phyloP scores from a whole-genome alignment of 2,329 filamentous ascomycete genomes.

The Penicillium sp. region DNA sequence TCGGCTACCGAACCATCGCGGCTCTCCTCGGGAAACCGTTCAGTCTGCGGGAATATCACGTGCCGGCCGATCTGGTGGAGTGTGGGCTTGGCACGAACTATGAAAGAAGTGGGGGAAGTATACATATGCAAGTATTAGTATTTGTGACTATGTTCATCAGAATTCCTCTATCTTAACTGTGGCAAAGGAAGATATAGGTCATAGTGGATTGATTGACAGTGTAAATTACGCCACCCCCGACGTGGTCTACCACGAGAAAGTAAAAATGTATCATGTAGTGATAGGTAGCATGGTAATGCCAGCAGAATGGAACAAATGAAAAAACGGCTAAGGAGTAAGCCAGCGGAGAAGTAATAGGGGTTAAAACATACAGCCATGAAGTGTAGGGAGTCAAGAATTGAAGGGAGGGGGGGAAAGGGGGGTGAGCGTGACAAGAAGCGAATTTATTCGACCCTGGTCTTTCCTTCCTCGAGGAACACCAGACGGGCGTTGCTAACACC shows the following conservation, averaged over 20 bases:
- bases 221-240: conserved; percentile 5
- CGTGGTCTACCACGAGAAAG: conserved; percentile 13
- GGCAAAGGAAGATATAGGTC: too few species aligned
- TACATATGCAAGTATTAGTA: too few species aligned
- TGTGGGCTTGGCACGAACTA: not conserved
- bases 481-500: conserved; percentile 82
- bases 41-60: conserved; percentile 26
- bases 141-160: too few species aligned
- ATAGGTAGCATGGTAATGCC: conserved; percentile 2
- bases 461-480: conserved; percentile 89
- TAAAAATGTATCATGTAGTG: conserved; percentile 7
- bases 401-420: not conserved
- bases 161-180: too few species aligned
- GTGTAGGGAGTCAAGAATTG: conserved; percentile 3
- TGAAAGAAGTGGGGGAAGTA: not conserved
- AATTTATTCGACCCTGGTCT: conserved; percentile 85
- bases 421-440: not conserved
- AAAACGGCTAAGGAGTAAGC: conserved; percentile 7
- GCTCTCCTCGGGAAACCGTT: conserved; percentile 30
- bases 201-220: not conserved
- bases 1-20: conserved; percentile 7
- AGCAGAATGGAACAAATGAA: conserved; percentile 9
- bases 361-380: conserved; percentile 27
- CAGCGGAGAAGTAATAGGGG: conserved; percentile 6
- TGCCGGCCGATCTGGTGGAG: conserved; percentile 9